Evolutionary conservation across 75 land plant species (phyloP), one percentile per base, ranked within the genome.

Genomic region (Pseudotsuga menziesii): DNA sequence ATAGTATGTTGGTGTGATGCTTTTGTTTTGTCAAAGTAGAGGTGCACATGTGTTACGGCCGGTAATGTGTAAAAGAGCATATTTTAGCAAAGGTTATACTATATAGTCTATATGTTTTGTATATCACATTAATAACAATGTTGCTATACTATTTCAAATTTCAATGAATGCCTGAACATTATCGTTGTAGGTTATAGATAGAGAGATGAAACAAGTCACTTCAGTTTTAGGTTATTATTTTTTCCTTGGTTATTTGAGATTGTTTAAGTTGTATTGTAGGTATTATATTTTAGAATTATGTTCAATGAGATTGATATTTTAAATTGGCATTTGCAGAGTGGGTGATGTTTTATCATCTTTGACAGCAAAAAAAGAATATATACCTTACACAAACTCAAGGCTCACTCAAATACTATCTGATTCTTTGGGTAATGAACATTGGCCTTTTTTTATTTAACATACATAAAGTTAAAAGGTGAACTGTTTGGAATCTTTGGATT

Each of bases 291-390:
- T 48, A 48, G 54, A 48, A 48, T 48, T 48, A 9, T 48, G 54
- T 11, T 48, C 12, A 48, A 48, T 9, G 1, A 9, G 54, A 48
- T 48, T 9, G 9, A 48, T 48, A 48, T 48, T 48, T 58, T 58
- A 58, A 58, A 4, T 58, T 58, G 60, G 19, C n/a, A 58, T 58
- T 41, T 52, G 71, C 83, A 85, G 86, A 61, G 57, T 85, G 55
- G 87, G 87, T 52, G 87, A 85, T 79, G 85, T 85, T 35, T 61
- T 85, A 27, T 79, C 87, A 75, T 78, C 87, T 58, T 41, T 85
- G 79, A 82, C 81, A 27, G 87, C 87, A 58, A 85, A 85, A 77
- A 82, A 82, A 61, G 84, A 85, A 19, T 27, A 70, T 60, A 85
- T 82, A 19, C 85, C 87, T 71, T 82, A 82, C 58, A 74, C 77